Evolutionary conservation across 495 filamentous ascomycete genomes (phyloP).

Genomic region (Lichenothelia convexa): DNA sequence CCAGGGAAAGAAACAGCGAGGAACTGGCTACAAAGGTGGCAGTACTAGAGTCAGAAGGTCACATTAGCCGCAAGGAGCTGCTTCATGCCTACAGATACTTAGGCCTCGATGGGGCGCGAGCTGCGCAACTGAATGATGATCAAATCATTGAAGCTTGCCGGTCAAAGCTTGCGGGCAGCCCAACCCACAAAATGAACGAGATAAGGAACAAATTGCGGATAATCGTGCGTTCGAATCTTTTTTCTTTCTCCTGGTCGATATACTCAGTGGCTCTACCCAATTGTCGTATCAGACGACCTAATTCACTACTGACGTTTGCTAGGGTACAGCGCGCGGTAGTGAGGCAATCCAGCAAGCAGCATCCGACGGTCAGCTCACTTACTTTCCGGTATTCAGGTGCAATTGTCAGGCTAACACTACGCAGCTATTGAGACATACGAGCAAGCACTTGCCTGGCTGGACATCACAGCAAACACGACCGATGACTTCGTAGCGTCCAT

Average conservation of each 20-base stretch:
- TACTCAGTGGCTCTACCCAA: too few relatives aligned
- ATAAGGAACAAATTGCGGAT: constrained; percentile 33
- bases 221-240: too few relatives aligned
- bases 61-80: constrained; percentile 23
- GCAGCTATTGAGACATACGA: constrained; percentile 38
- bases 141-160: constrained; percentile 39
- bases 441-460: constrained; percentile 41
- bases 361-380: neutral
- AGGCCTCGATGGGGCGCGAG: constrained; percentile 22
- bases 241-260: too few relatives aligned
- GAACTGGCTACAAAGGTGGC: constrained; percentile 21
- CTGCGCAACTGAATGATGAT: constrained; percentile 29
- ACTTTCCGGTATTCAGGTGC: too few relatives aligned
- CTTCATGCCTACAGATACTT: constrained; percentile 34
- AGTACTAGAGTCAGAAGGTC: constrained; percentile 23
- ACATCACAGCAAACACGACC: constrained; percentile 27
- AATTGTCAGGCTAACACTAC: neutral
- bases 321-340: constrained; percentile 30
- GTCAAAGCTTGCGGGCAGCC: constrained; percentile 28
- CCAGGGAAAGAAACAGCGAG: constrained; percentile 23
- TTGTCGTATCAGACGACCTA: too few relatives aligned
- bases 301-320: too few relatives aligned
- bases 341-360: constrained; percentile 6
- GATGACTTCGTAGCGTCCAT: constrained; percentile 44
- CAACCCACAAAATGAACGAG: constrained; percentile 28